Evolutionary conservation across 495 filamentous ascomycete genomes (phyloP).

Genomic region (Penicillium taxi): DNA sequence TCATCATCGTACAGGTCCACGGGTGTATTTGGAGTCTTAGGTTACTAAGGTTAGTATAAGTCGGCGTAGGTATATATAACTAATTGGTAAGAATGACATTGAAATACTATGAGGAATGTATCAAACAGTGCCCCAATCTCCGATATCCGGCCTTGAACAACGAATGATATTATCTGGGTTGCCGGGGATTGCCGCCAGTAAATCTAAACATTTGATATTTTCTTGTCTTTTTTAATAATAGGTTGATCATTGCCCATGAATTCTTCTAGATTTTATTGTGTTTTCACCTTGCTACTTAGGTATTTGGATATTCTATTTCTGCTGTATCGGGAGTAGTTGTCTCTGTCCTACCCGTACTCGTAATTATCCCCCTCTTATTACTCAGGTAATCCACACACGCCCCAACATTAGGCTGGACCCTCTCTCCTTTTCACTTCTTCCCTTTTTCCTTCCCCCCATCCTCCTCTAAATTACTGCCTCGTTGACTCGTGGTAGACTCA

Average conservation of each 20-base stretch:
- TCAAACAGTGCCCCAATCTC: conserved; percentile 1
- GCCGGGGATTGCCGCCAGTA: conserved; percentile 23
- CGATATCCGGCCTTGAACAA: neutral
- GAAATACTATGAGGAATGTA: no score
- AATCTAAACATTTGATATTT: no score
- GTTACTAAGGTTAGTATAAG: no score
- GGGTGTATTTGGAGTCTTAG: no score
- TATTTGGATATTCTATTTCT: no score
- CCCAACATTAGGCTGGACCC: conserved; percentile 14
- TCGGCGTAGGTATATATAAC: no score
- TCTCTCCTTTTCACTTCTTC: conserved; percentile 19
- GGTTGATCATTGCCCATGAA: no score
- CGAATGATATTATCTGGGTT: conserved; percentile 10
- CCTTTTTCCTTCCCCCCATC: conserved; percentile 10
- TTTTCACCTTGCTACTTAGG: no score
- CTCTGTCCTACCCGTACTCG: neutral
- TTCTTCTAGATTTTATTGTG: no score
- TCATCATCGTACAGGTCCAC: no score
- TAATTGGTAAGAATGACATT: no score
- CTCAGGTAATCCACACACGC: conserved; percentile 5
- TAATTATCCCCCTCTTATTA: neutral
- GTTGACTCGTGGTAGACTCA: conserved; percentile 35
- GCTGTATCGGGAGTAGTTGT: neutral
- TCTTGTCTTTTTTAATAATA: no score
- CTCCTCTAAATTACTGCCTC: conserved; percentile 24